A percentile compares a stretch with the other conserved stretches of the same genome.
Conservation (phyloP, 2,329 filamentous ascomycete species). For the Phialocephala subalpina region DNA sequence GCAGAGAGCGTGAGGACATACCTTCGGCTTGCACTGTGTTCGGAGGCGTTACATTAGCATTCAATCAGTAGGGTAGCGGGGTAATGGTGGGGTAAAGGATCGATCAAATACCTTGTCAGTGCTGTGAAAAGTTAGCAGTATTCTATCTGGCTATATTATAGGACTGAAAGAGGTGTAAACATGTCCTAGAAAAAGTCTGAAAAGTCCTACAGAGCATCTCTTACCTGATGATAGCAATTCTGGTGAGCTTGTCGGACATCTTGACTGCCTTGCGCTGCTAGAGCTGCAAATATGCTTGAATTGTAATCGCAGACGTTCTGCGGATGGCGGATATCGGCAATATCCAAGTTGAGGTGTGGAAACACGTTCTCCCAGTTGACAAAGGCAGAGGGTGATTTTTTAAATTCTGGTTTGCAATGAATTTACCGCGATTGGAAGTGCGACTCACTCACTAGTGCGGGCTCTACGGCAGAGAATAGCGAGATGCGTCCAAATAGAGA, state of each 20-base stretch:
- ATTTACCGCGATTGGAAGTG: neutral
- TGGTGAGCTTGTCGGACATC: constrained; percentile 95
- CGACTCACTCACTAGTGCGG: neutral
- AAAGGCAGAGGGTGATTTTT: neutral
- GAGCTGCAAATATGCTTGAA: neutral
- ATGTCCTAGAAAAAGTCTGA: neutral
- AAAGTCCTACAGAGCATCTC: neutral
- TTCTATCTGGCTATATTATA: neutral
- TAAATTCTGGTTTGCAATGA: neutral
- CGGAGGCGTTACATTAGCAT: constrained; percentile 49
- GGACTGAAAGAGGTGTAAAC: neutral
- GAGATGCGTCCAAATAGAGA: neutral
- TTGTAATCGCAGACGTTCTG: neutral
- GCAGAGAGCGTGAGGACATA: constrained; percentile 47
- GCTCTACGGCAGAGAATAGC: neutral
- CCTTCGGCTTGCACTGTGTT: constrained; percentile 85
- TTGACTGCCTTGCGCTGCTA: constrained; percentile 26
- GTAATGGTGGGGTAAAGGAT: constrained; percentile 50
- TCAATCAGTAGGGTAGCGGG: constrained; percentile 33
- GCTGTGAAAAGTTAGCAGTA: constrained; percentile 92
- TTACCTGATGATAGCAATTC: constrained; percentile 51
- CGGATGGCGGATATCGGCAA: neutral
- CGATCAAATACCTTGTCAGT: constrained; percentile 82
- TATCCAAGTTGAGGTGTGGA: neutral
- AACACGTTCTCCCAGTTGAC: neutral